Conservation (phyloP, 2,329 filamentous ascomycete genomes). For the Cercospora sp. region DNA sequence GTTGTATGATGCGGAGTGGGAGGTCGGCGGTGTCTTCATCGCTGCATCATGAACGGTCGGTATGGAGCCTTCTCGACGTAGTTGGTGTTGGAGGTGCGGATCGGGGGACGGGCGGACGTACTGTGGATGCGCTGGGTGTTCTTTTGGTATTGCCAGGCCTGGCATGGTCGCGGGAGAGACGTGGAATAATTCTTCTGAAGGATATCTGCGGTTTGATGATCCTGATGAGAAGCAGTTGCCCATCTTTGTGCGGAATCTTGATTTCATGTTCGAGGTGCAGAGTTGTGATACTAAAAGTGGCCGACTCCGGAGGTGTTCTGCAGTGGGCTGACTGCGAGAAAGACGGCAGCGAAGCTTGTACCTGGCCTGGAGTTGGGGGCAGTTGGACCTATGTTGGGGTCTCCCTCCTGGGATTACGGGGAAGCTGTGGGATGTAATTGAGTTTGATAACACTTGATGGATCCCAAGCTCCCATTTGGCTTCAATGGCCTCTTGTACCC, state of each 20-base stretch:
- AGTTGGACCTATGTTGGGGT: neutral
- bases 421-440: conserved; percentile 5
- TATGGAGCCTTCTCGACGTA: neutral
- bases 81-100: neutral
- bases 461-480: neutral
- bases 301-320: neutral
- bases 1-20: neutral
- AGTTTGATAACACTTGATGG: conserved; percentile 5
- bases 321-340: neutral
- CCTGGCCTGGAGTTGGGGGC: neutral
- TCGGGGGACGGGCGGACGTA: conserved; percentile 4
- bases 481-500: neutral
- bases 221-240: conserved; percentile 14
- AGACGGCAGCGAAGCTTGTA: neutral
- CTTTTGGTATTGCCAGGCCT: conserved; percentile 1
- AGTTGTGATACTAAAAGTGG: neutral
- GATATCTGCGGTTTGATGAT: neutral
- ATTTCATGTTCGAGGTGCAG: conserved; percentile 4
- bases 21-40: neutral
- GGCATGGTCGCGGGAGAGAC: conserved; percentile 7
- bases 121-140: conserved; percentile 14
- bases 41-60: conserved; percentile 5
- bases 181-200: conserved; percentile 4
- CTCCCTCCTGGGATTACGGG: neutral
- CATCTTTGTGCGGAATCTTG: conserved; percentile 7